phyloP scores from a whole-genome alignment of 2,329 filamentous ascomycete genomes.

The Pseudocercospora pini-densiflorae region DNA sequence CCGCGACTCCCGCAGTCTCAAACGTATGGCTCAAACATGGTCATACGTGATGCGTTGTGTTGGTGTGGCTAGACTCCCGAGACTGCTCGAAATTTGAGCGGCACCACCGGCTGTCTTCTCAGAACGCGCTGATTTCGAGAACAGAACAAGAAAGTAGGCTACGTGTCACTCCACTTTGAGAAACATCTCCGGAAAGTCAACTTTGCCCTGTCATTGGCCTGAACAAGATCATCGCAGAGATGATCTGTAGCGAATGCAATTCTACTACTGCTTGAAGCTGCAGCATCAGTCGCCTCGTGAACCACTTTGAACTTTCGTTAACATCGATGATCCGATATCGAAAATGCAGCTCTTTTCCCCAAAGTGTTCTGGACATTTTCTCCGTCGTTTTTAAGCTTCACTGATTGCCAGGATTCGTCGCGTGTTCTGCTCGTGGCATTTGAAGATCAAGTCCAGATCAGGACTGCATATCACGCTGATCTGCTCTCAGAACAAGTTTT shows the following conservation, averaged over 20 bases:
- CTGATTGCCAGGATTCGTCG: neutral
- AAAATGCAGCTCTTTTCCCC: neutral
- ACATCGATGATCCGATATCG: neutral
- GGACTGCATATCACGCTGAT: slow-evolving; percentile 3
- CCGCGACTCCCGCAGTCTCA: slow-evolving; percentile 7
- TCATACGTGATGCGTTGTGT: slow-evolving; percentile 6
- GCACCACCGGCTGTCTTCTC: neutral
- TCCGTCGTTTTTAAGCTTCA: slow-evolving; percentile 6
- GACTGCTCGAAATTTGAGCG: neutral
- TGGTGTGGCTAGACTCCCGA: neutral
- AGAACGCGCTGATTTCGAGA: neutral
- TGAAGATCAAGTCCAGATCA: slow-evolving; percentile 4
- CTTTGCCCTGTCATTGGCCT: neutral
- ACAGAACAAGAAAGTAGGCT: neutral
- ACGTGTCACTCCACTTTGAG: slow-evolving; percentile 11
- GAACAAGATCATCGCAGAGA: neutral
- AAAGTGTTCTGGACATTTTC: neutral
- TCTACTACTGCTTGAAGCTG: neutral
- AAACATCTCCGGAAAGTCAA: neutral
- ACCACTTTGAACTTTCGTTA: neutral
- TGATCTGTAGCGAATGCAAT: neutral
- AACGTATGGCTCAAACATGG: slow-evolving; percentile 10
- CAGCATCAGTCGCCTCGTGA: neutral
- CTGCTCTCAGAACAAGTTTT: neutral
- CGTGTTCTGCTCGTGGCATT: slow-evolving; percentile 9